These are phyloP conservation scores for Gnaphalium uliginosum DNA, from an alignment of 129 eudicot species.

Conservation along the genomic window DNA sequence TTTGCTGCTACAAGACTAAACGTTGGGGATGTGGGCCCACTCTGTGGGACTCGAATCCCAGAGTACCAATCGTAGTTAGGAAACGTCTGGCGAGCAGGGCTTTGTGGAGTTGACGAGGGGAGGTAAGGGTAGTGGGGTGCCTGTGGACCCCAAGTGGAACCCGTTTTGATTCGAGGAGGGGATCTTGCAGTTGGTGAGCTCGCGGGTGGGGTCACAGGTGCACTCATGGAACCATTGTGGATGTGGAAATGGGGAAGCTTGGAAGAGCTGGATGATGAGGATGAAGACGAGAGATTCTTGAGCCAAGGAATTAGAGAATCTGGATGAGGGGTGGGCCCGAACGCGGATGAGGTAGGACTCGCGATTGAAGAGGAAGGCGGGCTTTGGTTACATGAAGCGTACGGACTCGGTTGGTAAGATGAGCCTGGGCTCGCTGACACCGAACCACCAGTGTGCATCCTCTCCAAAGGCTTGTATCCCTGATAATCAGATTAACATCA, in stretches of 20 bases:
- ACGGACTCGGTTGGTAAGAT: constrained; percentile 66
- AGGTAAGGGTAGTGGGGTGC: constrained; percentile 44
- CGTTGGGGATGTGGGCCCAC: constrained; percentile 69
- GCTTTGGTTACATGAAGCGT: constrained; percentile 63
- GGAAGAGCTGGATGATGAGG: constrained; percentile 58
- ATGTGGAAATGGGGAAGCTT: constrained; percentile 49
- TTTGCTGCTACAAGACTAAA: constrained; percentile 67
- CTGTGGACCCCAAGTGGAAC: constrained; percentile 47
- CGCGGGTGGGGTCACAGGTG: constrained; percentile 85
- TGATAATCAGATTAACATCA: constrained; percentile 22
- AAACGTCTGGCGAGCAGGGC: constrained; percentile 59
- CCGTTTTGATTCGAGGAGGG: constrained; percentile 51
- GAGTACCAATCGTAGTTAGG: constrained; percentile 53
- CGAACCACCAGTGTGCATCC: constrained; percentile 59
- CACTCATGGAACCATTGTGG: constrained; percentile 77
- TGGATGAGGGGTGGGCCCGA: constrained; percentile 42
- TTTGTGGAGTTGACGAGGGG: constrained; percentile 72
- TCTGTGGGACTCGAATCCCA: constrained; percentile 38
- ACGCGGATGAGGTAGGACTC: constrained; percentile 64
- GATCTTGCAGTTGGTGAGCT: constrained; percentile 69
- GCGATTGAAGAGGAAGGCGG: constrained; percentile 62
- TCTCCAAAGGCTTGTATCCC: constrained; percentile 81
- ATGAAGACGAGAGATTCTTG: constrained; percentile 62
- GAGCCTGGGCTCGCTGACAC: constrained; percentile 68
- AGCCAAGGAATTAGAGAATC: constrained; percentile 86